Base-by-base conservation (phyloP, 2,329 filamentous ascomycete genomes). In the Bisporella sp. region DNA sequence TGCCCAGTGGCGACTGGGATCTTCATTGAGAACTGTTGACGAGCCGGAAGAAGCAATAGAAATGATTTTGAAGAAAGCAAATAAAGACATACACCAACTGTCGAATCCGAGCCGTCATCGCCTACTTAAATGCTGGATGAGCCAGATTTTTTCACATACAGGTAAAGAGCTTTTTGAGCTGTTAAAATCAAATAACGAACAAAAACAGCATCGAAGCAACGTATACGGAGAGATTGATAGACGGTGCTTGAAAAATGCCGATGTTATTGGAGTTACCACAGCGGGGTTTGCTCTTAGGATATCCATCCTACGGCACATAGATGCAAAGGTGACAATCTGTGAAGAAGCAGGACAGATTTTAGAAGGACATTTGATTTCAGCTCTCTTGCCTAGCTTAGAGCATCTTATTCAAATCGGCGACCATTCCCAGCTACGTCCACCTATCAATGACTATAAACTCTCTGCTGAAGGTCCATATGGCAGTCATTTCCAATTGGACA, bases 191-290 rank as follows among this genome's bases (percentile, higher is more conserved):
- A 35, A n/a, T 5, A 29, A 56, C 1, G 21, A 31, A 1, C 7
- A 49, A 11, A 31, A 40, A 2, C 12, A 47, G 40, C 6, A 48
- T 4, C 29, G 46, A 5, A 35, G 41, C 12, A 41, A 54, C 13
- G 48, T 59, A 6, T 39, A 57, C 29, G 50, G 49, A 5, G 55
- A 57, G 41, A 42, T 47, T n/a, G 49, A 57, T 39, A 32, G 50
- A 28, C 40, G 54, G 43, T 33, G 48, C 31, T 43, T 61, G 5
- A 40, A 56, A 50, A 45, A 6, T 5, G 58, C 58, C 2, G 48
- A 77, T 45, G 67, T 79, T 5, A 74, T 81, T 41, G 77, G 78
- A 0, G 59, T 79, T 21, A 21, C 21, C 21, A 21, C 21, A 21
- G 21, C 21, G 21, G 21, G 21, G 21, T 21, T 21, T 21, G 77